Base-by-base conservation (phyloP, 352 stramenopile genomes). In the Globisporangium sylvaticum region DNA sequence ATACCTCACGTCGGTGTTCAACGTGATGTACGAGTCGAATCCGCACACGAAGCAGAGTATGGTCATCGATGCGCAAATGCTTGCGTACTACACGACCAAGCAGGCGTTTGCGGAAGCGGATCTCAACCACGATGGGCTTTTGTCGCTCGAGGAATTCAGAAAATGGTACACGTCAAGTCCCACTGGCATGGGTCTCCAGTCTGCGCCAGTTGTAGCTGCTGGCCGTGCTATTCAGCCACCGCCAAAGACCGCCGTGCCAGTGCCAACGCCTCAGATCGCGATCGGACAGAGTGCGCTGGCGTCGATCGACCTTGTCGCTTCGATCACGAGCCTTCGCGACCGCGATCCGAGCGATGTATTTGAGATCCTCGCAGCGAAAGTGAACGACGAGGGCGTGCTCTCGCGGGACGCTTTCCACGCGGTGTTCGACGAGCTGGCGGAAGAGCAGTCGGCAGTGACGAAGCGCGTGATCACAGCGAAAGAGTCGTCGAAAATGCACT, bases 101-200 rank as follows among this genome's bases (percentile, higher is more conserved):
- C 76, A 96, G 60, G 89, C 90, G 18, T 98, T 98, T 62, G 58
- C 78, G 0, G 87, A 97, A n/a, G 90, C 83, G 14, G 92, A 98
- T 71, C 57, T 91, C 18, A 94, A 97, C 68, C 75, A 74, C 52
- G 87, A 96, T 53, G 84, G 81, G 15, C 82, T 77, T 29, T 62
- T 97, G 10, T 92, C 87, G 22, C 68, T 94, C 6, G 79, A 89
- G 48, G 89, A 97, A 60, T 96, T 97, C 63, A 78, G 82, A 1
- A 80, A 71, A 20, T 97, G 90, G 90, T 97, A 92, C 66, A 73
- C 53, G 7, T 53, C 55, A 56, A 72, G 31, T 42, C 18, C 65
- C 1, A 24, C n/a, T 0, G 53, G 53, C 25, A 10, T 27, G 20
- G 46, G 29, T 0, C 24, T 53, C 7, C 65, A 57, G 39, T 0